Evolutionary conservation across 805 yeast species (phyloP).

Genomic region (Spathaspora sp.): DNA sequence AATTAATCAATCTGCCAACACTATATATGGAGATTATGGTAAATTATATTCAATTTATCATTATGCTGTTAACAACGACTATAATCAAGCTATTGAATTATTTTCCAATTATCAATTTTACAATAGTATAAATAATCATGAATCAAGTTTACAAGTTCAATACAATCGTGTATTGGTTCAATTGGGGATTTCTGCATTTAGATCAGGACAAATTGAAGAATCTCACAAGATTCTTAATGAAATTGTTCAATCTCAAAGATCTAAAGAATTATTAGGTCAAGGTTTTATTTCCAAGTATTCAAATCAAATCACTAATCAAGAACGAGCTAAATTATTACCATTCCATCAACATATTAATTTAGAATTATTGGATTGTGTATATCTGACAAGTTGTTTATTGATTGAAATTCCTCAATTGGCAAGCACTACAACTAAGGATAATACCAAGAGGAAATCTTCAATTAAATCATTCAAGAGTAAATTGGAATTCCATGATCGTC

Average conservation of each 20-base stretch:
- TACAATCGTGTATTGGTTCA: slow-evolving; percentile 96
- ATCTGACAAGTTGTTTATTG: slow-evolving; percentile 83
- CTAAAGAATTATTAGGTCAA: slow-evolving; percentile 92
- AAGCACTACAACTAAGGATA: slow-evolving; percentile 52
- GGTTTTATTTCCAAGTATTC: slow-evolving; percentile 69
- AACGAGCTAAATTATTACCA: slow-evolving; percentile 82
- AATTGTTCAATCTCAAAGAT: slow-evolving; percentile 78
- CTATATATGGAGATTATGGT: slow-evolving; percentile 75
- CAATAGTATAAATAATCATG: slow-evolving; percentile 78
- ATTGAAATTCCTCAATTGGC: slow-evolving; percentile 85
- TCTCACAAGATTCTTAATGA: slow-evolving; percentile 85
- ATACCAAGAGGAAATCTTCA: slow-evolving; percentile 45
- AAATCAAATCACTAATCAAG: slow-evolving; percentile 53
- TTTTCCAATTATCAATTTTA: slow-evolving; percentile 83
- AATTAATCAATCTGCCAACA: slow-evolving; percentile 56
- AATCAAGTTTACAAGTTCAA: slow-evolving; percentile 80
- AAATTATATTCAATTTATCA: slow-evolving; percentile 83
- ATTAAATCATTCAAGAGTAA: slow-evolving; percentile 87
- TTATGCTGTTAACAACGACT: slow-evolving; percentile 84
- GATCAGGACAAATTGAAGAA: slow-evolving; percentile 80
- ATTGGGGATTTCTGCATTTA: slow-evolving; percentile 93
- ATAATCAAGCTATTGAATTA: slow-evolving; percentile 82
- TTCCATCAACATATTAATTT: slow-evolving; percentile 97
- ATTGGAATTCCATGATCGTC: slow-evolving; percentile 90
- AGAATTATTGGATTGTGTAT: slow-evolving; percentile 91